phyloP scores from a whole-genome alignment of 345 rosid genomes.

The Mallotus nudiflorus region DNA sequence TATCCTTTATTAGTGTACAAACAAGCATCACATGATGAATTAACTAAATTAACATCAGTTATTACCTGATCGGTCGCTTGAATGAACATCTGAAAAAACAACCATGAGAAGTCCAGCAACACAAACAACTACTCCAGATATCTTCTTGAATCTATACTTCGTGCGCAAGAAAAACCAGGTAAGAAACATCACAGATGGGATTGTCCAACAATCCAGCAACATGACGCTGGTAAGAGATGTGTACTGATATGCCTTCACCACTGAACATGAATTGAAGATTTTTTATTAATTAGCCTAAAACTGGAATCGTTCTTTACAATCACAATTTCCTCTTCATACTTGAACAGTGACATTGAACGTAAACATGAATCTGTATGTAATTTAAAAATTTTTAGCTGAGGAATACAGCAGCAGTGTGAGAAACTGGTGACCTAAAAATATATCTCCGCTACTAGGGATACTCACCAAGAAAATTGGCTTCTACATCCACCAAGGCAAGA shows the following conservation, averaged over 20 bases:
- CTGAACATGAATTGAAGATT: constrained; percentile 39
- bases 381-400: not conserved
- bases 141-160: constrained; percentile 74
- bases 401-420: not conserved
- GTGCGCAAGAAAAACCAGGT: constrained; percentile 77
- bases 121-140: constrained; percentile 74
- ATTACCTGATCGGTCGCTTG: constrained; percentile 69
- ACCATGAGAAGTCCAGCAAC: constrained; percentile 76
- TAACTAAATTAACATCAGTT: too few species aligned
- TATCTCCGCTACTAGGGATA: constrained; percentile 3
- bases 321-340: not conserved
- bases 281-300: constrained; percentile 13
- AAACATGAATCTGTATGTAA: not conserved
- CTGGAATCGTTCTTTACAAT: constrained; percentile 1
- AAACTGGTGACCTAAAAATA: not conserved
- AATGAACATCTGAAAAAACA: constrained; percentile 91
- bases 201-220: constrained; percentile 95
- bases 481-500: constrained; percentile 80
- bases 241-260: constrained; percentile 90
- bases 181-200: constrained; percentile 82
- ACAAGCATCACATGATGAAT: too few species aligned
- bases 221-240: constrained; percentile 86
- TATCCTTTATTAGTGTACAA: too few species aligned
- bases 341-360: not conserved
- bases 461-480: constrained; percentile 91